phyloP scores from a whole-genome alignment of 2,329 filamentous ascomycete genomes.

The Ilyonectria destructans region DNA sequence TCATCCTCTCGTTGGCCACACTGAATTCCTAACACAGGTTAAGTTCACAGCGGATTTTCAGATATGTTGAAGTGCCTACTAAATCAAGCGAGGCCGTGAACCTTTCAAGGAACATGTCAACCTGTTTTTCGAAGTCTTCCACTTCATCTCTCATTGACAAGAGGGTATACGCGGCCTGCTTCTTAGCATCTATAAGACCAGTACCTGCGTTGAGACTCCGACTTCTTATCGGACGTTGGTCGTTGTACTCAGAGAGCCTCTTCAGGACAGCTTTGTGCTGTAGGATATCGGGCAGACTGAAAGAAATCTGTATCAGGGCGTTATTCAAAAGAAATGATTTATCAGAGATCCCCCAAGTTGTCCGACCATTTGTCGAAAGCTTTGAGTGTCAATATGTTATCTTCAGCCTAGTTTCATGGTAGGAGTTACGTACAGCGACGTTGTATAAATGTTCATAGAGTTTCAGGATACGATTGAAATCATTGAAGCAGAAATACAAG shows the following conservation, averaged over 20 bases:
- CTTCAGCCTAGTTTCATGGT: not conserved
- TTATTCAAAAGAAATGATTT: slow-evolving; percentile 22
- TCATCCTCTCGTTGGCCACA: slow-evolving; percentile 24
- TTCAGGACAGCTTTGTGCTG: slow-evolving; percentile 10
- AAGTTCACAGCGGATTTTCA: not conserved
- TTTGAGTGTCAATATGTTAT: not conserved
- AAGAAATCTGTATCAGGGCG: slow-evolving; percentile 18
- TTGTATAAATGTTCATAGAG: slow-evolving; percentile 12
- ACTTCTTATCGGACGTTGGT: not conserved
- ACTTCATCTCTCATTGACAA: slow-evolving; percentile 19
- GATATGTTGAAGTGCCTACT: not conserved
- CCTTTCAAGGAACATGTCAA: slow-evolving; percentile 26
- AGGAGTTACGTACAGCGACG: slow-evolving; percentile 2
- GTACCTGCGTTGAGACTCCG: not conserved
- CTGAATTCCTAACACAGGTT: slow-evolving; percentile 5
- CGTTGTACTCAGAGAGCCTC: slow-evolving; percentile 19
- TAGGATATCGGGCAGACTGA: slow-evolving; percentile 16
- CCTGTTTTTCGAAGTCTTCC: slow-evolving; percentile 14
- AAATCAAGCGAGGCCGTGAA: slow-evolving; percentile 21
- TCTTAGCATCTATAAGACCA: not conserved
- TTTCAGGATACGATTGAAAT: slow-evolving; percentile 4
- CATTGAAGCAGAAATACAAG: slow-evolving; percentile 18
- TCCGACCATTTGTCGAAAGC: slow-evolving; percentile 11
- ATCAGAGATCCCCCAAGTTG: slow-evolving; percentile 18
- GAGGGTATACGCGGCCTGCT: slow-evolving; percentile 1